These are phyloP conservation scores for Phytophthora pseudosyringae DNA, from an alignment of 352 stramenopile genomes.

Conservation along the genomic window DNA sequence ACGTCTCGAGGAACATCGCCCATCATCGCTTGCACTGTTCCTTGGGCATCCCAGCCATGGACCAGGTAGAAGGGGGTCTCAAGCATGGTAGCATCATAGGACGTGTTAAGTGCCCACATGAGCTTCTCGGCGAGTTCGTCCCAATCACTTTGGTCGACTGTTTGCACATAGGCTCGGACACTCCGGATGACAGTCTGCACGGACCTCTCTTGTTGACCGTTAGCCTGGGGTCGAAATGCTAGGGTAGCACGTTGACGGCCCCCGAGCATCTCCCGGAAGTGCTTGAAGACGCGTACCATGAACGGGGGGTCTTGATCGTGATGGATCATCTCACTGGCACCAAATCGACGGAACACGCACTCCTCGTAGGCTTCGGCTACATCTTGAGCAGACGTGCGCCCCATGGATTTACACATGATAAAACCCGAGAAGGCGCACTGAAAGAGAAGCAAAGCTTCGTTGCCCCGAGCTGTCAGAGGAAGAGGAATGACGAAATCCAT, in stretches of 20 bases:
- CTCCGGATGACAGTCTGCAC: constrained; percentile 36
- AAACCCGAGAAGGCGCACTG: constrained; percentile 6
- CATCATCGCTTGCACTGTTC: no score
- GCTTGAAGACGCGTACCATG: no score
- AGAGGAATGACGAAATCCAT: constrained; percentile 26
- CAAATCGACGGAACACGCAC: constrained; percentile 28
- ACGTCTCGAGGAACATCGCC: background rate
- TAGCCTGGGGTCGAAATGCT: constrained; percentile 38
- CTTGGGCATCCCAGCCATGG: no score
- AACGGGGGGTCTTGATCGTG: constrained; percentile 38
- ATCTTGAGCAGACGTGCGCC: no score
- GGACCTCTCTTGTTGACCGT: constrained; percentile 42
- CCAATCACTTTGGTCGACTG: constrained; percentile 41
- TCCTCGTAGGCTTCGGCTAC: no score
- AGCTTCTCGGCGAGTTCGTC: constrained; percentile 34
- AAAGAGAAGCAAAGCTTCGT: constrained; percentile 9
- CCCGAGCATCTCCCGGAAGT: no score
- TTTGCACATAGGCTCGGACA: no score
- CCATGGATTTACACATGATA: no score
- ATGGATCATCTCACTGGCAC: constrained; percentile 24
- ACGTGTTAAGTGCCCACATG: constrained; percentile 25
- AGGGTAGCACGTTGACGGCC: constrained; percentile 33
- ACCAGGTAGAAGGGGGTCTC: no score
- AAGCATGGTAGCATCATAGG: no score
- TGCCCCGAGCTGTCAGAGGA: background rate